Evolutionary conservation across 2,329 filamentous ascomycete species (phyloP).

Genomic region (Thelonectria olida): DNA sequence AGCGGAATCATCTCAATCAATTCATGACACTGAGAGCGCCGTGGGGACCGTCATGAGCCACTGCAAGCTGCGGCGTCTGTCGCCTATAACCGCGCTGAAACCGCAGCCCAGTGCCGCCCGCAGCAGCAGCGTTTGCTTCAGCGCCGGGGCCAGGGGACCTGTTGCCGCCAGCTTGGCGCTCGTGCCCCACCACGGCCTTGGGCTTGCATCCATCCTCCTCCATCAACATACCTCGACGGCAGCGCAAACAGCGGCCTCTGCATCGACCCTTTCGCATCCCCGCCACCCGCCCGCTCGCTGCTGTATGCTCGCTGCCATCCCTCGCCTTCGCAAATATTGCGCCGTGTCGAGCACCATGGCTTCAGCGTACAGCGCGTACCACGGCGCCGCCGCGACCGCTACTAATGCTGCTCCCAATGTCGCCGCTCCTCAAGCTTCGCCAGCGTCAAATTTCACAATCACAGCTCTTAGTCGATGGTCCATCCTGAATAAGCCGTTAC

Average conservation of each 20-base stretch:
- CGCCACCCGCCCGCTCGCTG: constrained; percentile 8
- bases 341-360: constrained; percentile 48
- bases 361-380: constrained; percentile 50
- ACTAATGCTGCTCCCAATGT: constrained; percentile 2
- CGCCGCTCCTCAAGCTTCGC: background rate
- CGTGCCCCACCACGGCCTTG: constrained; percentile 16
- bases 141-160: background rate
- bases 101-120: constrained; percentile 38
- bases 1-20: background rate
- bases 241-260: no score
- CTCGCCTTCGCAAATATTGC: constrained; percentile 33
- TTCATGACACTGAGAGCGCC: background rate
- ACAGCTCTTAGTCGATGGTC: constrained; percentile 88
- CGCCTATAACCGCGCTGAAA: constrained; percentile 38
- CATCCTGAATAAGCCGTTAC: constrained; percentile 75
- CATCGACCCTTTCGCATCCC: background rate
- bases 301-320: constrained; percentile 39
- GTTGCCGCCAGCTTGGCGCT: background rate
- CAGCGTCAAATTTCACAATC: constrained; percentile 60
- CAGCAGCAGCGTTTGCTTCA: constrained; percentile 7
- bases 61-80: constrained; percentile 34
- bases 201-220: no score
- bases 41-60: background rate
- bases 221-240: background rate
- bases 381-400: constrained; percentile 42